Evolutionary conservation across 805 yeast species (phyloP).

Genomic region (Teunomyces aglyptinius): DNA sequence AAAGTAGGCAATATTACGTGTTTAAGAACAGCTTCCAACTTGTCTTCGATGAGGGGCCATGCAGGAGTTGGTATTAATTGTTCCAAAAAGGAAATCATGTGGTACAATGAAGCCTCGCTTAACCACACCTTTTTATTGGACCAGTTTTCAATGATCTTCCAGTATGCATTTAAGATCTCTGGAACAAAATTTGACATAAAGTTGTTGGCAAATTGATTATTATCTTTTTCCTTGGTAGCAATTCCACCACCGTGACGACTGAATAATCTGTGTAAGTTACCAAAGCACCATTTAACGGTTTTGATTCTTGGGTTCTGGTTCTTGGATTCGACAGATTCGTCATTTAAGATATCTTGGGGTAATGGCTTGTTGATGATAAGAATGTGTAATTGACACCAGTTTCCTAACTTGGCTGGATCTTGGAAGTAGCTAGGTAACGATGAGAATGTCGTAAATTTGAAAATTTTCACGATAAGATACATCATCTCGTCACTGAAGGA

Average conservation of each 20-base stretch:
- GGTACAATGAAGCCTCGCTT: slow-evolving; percentile 39
- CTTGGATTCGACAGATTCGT: slow-evolving; percentile 29
- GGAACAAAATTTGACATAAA: slow-evolving; percentile 42
- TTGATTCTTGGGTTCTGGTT: slow-evolving; percentile 42
- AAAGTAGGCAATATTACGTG: slow-evolving; percentile 43
- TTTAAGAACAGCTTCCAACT: slow-evolving; percentile 39
- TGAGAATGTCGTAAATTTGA: slow-evolving; percentile 40
- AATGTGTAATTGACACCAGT: slow-evolving; percentile 42
- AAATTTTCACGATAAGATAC: slow-evolving; percentile 38
- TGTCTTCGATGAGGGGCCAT: slow-evolving; percentile 34
- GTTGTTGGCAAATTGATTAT: slow-evolving; percentile 26
- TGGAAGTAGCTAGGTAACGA: slow-evolving; percentile 38
- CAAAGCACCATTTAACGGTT: slow-evolving; percentile 46
- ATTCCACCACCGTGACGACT: slow-evolving; percentile 45
- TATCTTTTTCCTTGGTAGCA: slow-evolving; percentile 29
- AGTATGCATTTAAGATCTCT: slow-evolving; percentile 40
- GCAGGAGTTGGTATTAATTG: slow-evolving; percentile 40
- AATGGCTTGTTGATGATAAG: slow-evolving; percentile 39
- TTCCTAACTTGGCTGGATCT: slow-evolving; percentile 34
- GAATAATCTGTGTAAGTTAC: slow-evolving; percentile 39
- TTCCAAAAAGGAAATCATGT: slow-evolving; percentile 43
- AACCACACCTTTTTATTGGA: slow-evolving; percentile 38
- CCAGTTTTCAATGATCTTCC: slow-evolving; percentile 44
- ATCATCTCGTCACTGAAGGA: slow-evolving; percentile 31
- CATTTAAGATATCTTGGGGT: slow-evolving; percentile 32